Evolutionary conservation across 176 grass and related monocot genomes (phyloP).

Genomic region (Cocos nucifera): DNA sequence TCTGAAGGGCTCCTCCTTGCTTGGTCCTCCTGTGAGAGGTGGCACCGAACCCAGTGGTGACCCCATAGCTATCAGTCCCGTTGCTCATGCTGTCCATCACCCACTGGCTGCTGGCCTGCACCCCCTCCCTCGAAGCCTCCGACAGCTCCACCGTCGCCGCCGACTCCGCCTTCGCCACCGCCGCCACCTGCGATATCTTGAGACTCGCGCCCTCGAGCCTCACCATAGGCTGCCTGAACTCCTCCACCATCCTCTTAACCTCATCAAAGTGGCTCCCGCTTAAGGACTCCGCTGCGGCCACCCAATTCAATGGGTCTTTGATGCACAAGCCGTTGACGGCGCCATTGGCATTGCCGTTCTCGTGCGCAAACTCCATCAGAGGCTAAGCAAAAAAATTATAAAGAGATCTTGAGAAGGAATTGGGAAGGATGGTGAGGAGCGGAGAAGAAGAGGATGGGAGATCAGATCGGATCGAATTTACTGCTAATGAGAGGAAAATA

Average conservation of each 20-base stretch:
- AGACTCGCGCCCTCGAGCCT: conserved; percentile 6
- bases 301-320: conserved; percentile 6
- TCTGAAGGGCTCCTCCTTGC: conserved; percentile 73
- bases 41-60: conserved; percentile 85
- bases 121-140: conserved; percentile 50
- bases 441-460: too few species aligned
- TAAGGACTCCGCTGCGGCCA: not conserved
- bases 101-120: conserved; percentile 83
- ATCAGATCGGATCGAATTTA: too few species aligned
- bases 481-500: too few species aligned
- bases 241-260: conserved; percentile 10
- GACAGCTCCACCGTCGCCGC: conserved; percentile 44
- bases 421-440: too few species aligned
- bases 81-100: conserved; percentile 69
- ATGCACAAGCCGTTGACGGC: not conserved
- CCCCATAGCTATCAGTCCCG: conserved; percentile 84
- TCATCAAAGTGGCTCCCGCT: conserved; percentile 10
- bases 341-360: not conserved
- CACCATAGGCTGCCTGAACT: conserved; percentile 6
- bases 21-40: conserved; percentile 75
- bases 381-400: not conserved
- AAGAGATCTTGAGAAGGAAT: too few species aligned
- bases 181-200: conserved; percentile 14
- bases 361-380: not conserved
- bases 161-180: conserved; percentile 37